A percentile compares a stretch with the other conserved stretches of the same genome.
These are phyloP conservation scores for Sphagnurus paluster DNA, from an alignment of 1,284 basidiomycete genomes.

Conservation along the genomic window DNA sequence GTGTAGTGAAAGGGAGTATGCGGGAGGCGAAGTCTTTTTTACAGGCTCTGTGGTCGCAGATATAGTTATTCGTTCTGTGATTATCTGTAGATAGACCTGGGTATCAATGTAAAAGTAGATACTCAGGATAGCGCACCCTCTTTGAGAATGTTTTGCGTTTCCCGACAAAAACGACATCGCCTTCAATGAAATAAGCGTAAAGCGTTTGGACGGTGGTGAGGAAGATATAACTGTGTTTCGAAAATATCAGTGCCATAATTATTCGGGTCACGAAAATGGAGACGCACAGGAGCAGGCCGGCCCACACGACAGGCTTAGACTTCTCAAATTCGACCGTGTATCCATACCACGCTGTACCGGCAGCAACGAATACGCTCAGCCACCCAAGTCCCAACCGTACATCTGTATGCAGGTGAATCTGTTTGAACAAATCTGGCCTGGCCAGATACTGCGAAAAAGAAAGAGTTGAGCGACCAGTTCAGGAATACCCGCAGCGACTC, in stretches of 20 bases:
- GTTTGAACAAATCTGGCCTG: constrained; percentile 79
- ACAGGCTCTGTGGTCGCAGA: constrained; percentile 62
- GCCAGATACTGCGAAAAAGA: constrained; percentile 63
- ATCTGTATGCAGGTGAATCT: constrained; percentile 84
- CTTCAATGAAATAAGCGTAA: constrained; percentile 82
- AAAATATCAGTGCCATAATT: constrained; percentile 3
- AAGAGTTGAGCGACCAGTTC: background rate
- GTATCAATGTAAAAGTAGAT: constrained; percentile 1
- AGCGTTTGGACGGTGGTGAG: constrained; percentile 71
- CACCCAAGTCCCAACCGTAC: constrained; percentile 84
- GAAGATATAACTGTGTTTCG: constrained; percentile 60
- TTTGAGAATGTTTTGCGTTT: constrained; percentile 84
- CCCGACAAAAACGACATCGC: constrained; percentile 78
- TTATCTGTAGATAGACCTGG: constrained; percentile 54
- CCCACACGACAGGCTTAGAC: constrained; percentile 77
- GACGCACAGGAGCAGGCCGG: constrained; percentile 73
- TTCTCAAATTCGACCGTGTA: constrained; percentile 85
- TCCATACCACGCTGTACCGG: constrained; percentile 80
- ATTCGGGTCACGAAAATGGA: constrained; percentile 8
- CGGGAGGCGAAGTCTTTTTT: constrained; percentile 47
- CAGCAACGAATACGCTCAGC: constrained; percentile 78
- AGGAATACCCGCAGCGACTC: constrained; percentile 31
- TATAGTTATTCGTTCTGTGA: constrained; percentile 79
- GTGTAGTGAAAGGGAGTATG: constrained; percentile 60
- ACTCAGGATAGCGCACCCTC: constrained; percentile 48